Evolutionary conservation across 2,329 filamentous ascomycete species (phyloP).

Genomic region (Myriosclerotinia scirpicola): DNA sequence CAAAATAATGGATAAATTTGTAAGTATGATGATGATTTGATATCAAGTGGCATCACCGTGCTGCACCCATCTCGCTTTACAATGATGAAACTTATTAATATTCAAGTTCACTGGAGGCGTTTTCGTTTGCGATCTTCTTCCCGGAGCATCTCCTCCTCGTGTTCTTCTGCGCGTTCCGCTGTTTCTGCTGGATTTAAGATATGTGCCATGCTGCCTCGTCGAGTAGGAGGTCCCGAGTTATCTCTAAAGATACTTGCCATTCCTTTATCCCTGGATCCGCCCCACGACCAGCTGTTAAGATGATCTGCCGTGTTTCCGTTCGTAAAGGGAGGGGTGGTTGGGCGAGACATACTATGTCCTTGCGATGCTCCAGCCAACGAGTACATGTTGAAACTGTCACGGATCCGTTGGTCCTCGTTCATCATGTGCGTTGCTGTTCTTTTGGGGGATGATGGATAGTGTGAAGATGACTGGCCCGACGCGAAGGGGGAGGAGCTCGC

Average conservation of each 20-base stretch:
- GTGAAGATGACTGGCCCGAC: slow-evolving; percentile 59
- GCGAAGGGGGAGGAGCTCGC: slow-evolving; percentile 63
- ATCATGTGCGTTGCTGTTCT: slow-evolving; percentile 46
- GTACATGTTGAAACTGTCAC: slow-evolving; percentile 63
- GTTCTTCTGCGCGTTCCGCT: slow-evolving; percentile 63
- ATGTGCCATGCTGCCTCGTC: slow-evolving; percentile 69
- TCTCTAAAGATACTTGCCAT: slow-evolving; percentile 41
- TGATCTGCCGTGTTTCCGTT: slow-evolving; percentile 39
- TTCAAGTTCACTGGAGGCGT: slow-evolving; percentile 44
- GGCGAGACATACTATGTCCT: slow-evolving; percentile 37
- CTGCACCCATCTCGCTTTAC: not conserved
- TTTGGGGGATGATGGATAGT: slow-evolving; percentile 68
- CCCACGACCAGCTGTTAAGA: slow-evolving; percentile 41
- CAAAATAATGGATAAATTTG: not conserved
- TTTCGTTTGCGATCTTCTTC: slow-evolving; percentile 62
- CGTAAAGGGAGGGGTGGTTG: slow-evolving; percentile 39
- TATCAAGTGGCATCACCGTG: not conserved
- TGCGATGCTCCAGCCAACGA: slow-evolving; percentile 47
- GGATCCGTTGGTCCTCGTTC: slow-evolving; percentile 58
- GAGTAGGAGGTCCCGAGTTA: slow-evolving; percentile 59
- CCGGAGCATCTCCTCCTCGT: slow-evolving; percentile 59
- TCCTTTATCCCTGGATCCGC: slow-evolving; percentile 36
- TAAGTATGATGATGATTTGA: not conserved
- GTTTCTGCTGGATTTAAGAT: slow-evolving; percentile 71
- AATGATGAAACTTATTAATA: not conserved